phyloP scores from a whole-genome alignment of 305 asterid species.

The Nicotiana rustica region DNA sequence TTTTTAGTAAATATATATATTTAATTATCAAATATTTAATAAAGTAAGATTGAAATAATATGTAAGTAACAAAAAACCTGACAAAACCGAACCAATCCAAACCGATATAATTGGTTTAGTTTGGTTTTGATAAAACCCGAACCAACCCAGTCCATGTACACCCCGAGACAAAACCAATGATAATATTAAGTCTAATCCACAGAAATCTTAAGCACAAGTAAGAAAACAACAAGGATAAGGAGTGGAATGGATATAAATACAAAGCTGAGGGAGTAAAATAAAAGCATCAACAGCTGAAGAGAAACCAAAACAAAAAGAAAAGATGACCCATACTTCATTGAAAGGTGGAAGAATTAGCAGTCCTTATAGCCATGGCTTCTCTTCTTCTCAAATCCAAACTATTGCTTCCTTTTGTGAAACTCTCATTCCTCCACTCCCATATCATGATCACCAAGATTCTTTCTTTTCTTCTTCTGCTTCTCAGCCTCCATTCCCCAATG shows the following conservation, averaged over 20 bases:
- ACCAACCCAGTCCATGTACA: too few species aligned
- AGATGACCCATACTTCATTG: constrained; percentile 64
- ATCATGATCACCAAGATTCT: background rate
- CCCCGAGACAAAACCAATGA: too few species aligned
- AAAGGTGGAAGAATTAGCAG: constrained; percentile 51
- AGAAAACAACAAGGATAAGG: background rate
- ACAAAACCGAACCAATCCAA: too few species aligned
- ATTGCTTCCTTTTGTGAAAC: constrained; percentile 73
- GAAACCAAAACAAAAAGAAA: constrained; percentile 34
- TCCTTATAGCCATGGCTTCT: constrained; percentile 76
- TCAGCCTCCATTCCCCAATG: constrained; percentile 54
- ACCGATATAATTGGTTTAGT: too few species aligned
- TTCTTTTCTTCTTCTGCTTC: constrained; percentile 55
- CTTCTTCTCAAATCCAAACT: constrained; percentile 73
- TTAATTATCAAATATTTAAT: too few species aligned
- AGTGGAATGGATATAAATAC: background rate
- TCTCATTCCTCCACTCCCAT: constrained; percentile 67
- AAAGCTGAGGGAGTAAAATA: background rate
- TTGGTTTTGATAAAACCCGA: too few species aligned
- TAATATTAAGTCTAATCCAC: too few species aligned
- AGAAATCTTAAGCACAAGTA: too few species aligned
- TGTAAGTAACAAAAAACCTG: too few species aligned
- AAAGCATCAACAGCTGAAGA: background rate
- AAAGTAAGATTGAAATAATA: too few species aligned
- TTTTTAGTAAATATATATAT: too few species aligned